These are phyloP conservation scores for Jaltomata sinuosa DNA, from an alignment of 257 asterid species.

Conservation along the genomic window DNA sequence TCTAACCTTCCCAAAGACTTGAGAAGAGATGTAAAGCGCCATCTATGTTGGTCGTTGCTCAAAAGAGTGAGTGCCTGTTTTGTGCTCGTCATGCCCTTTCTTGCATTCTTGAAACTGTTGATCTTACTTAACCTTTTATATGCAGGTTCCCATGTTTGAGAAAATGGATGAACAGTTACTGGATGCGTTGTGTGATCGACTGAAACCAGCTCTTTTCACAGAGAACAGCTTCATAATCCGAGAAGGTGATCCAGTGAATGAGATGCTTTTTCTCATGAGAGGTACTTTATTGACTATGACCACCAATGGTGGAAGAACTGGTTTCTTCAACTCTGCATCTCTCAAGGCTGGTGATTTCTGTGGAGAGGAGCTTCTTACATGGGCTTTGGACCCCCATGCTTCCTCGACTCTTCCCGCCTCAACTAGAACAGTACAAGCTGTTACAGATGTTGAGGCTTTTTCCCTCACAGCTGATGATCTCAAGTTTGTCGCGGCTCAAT, in stretches of 20 bases:
- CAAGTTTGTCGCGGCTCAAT: constrained; percentile 23
- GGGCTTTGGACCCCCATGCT: constrained; percentile 26
- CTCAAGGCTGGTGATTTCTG: constrained; percentile 36
- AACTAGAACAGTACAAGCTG: constrained; percentile 23
- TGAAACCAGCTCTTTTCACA: constrained; percentile 48
- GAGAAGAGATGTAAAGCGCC: constrained; percentile 59
- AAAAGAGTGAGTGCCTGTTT: constrained; percentile 27
- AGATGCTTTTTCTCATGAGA: constrained; percentile 62
- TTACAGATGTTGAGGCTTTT: constrained; percentile 21
- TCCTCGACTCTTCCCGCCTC: constrained; percentile 19
- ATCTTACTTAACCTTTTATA: background rate
- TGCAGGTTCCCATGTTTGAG: constrained; percentile 57
- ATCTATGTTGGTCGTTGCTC: constrained; percentile 56
- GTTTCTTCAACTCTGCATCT: constrained; percentile 44
- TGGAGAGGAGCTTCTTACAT: constrained; percentile 28
- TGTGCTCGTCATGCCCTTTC: background rate
- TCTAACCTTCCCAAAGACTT: constrained; percentile 58
- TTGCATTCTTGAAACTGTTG: background rate
- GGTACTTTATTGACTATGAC: constrained; percentile 43
- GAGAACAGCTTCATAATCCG: constrained; percentile 42
- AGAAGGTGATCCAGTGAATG: constrained; percentile 61
- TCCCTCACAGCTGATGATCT: constrained; percentile 19
- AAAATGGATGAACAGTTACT: constrained; percentile 51
- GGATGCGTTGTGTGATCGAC: constrained; percentile 43
- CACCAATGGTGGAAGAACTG: constrained; percentile 54